A percentile compares a stretch with the other conserved stretches of the same genome.
Evolutionary conservation across 2,329 filamentous ascomycete genomes (phyloP).

Genomic region (Colletotrichum nymphaeae): DNA sequence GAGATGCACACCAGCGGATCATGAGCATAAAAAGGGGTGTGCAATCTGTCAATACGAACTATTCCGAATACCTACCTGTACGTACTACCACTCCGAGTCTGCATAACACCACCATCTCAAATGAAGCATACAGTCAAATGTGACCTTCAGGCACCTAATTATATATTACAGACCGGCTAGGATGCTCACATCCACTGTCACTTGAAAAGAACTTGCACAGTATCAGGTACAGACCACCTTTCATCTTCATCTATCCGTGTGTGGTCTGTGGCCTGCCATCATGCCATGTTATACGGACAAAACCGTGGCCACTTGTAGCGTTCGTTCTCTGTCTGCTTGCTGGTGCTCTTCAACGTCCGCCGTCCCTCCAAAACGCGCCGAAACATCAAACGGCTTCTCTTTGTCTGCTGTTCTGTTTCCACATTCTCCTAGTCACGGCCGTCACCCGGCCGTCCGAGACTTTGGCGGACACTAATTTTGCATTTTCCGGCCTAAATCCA

Average conservation of each 20-base stretch:
- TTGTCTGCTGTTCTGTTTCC: background rate
- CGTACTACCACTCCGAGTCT: background rate
- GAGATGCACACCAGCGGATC: background rate
- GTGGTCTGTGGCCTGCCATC: too few relatives aligned
- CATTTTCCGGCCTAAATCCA: background rate
- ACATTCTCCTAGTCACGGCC: background rate
- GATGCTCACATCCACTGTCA: background rate
- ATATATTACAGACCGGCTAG: background rate
- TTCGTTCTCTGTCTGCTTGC: too few relatives aligned
- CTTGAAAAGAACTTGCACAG: background rate
- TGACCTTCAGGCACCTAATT: background rate
- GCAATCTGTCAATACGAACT: conserved; percentile 8
- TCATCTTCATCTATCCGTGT: too few relatives aligned
- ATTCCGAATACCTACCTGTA: background rate
- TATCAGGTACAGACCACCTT: too few relatives aligned
- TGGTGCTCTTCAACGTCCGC: too few relatives aligned
- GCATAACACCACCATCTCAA: background rate
- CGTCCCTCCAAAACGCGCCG: background rate
- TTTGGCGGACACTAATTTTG: too few relatives aligned
- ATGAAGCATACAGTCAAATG: background rate
- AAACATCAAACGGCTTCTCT: background rate
- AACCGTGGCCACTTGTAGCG: too few relatives aligned
- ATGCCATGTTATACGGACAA: too few relatives aligned
- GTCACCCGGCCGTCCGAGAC: background rate
- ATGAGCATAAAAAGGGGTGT: background rate